These are phyloP conservation scores for Paramarasmius palmivorus DNA, from an alignment of 1,284 basidiomycete genomes.

Conservation along the genomic window DNA sequence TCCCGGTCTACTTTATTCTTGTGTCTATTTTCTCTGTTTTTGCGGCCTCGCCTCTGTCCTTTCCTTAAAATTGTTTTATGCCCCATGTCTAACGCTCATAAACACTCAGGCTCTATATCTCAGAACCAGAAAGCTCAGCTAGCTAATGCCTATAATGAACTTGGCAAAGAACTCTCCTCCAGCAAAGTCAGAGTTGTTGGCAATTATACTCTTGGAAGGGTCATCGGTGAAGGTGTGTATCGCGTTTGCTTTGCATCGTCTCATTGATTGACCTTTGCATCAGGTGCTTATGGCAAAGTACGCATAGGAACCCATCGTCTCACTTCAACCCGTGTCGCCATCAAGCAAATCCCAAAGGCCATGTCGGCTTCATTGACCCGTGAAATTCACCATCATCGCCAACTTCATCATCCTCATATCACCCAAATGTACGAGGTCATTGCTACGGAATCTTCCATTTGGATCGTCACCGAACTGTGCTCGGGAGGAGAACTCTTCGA, in stretches of 20 bases:
- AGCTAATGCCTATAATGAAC: conserved; percentile 93
- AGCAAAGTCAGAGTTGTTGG: conserved; percentile 89
- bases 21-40: conserved; percentile 8
- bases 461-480: conserved; percentile 97
- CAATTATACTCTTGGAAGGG: conserved; percentile 92
- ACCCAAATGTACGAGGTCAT: conserved; percentile 98
- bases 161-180: conserved; percentile 92
- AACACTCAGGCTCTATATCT: conserved; percentile 62
- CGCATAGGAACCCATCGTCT: conserved; percentile 91
- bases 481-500: conserved; percentile 97
- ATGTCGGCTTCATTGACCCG: conserved; percentile 89
- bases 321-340: conserved; percentile 87
- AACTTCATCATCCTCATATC: conserved; percentile 93
- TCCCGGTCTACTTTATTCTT: conserved; percentile 10
- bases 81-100: conserved; percentile 50
- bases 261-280: conserved; percentile 1
- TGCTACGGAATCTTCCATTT: conserved; percentile 92
- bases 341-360: conserved; percentile 97
- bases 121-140: conserved; percentile 87
- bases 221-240: conserved; percentile 90
- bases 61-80: conserved; percentile 21
- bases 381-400: conserved; percentile 97
- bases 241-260: not conserved
- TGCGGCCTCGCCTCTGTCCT: conserved; percentile 14
- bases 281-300: conserved; percentile 92